A percentile compares a stretch with the other conserved stretches of the same genome.
Evolutionary conservation across 257 asterid genomes (phyloP).

Genomic region (Eucommia ulmoides): DNA sequence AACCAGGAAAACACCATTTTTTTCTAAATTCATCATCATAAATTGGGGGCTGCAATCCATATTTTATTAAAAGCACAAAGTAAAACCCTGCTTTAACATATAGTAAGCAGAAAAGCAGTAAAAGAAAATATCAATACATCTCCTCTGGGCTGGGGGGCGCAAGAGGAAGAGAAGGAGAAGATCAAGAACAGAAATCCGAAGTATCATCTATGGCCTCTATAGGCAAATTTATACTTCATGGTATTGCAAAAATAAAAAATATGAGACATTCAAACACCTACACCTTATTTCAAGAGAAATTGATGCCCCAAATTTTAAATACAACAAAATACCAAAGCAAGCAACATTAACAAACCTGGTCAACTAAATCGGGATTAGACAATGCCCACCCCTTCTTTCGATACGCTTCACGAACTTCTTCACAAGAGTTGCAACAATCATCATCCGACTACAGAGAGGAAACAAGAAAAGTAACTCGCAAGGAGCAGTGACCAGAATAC

Average conservation of each 20-base stretch:
- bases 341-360: conserved; percentile 71
- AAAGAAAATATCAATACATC: too few species aligned
- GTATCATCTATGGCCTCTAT: background rate
- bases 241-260: background rate
- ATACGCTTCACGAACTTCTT: conserved; percentile 98
- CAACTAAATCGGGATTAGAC: conserved; percentile 70
- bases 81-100: too few species aligned
- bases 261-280: too few species aligned
- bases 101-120: too few species aligned
- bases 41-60: too few species aligned
- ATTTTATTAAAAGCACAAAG: too few species aligned
- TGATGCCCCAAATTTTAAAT: too few species aligned
- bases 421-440: conserved; percentile 87
- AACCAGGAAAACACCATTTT: background rate
- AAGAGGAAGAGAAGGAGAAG: background rate
- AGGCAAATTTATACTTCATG: background rate
- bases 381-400: conserved; percentile 91
- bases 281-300: too few species aligned
- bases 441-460: conserved; percentile 53
- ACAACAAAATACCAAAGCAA: too few species aligned
- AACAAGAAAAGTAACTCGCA: conserved; percentile 7
- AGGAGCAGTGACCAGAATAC: too few species aligned
- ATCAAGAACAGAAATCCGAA: background rate
- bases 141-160: too few species aligned
- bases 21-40: too few species aligned